Base-by-base conservation (phyloP, 352 stramenopile species). In the Globisporangium heterothallicum region DNA sequence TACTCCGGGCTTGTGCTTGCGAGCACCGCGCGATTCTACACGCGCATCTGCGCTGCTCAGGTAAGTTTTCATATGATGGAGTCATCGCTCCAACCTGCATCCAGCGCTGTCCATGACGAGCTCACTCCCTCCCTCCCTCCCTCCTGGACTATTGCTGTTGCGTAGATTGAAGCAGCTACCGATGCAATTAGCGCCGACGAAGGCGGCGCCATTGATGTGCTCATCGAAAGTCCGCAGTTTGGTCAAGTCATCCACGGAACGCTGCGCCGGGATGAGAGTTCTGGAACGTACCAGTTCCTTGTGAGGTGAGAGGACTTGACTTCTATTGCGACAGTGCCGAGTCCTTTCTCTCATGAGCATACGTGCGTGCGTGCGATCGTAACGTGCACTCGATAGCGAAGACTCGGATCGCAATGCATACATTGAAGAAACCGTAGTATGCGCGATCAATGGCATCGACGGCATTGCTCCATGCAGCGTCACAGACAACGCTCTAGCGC, bases 21-120 rank as follows among this genome's bases (percentile, higher is more conserved):
- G 6, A 88, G 84, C 12, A 95, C 91, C 7, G 92, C 95, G 29
- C 80, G 94, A 40, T 98, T 99, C 66, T 86, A 98, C 68, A 82
- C 87, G 6, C 91, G 78, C n/a, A 70, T 97, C 26, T 46, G 47
- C 8, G 18, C 24, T 0, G 50, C 24, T 18, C 24, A 3, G 7
- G 16, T 30, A 18, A 10, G 18, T 21, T 22, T 16, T 9, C n/a
- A n/a, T 30, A 14, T 10, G 7, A 16, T 27, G 22, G 30, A 16
- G 14, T 3, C 13, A 24, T 10, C n/a, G n/a, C n/a, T n/a, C n/a
- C n/a, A n/a, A n/a, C n/a, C n/a, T n/a, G n/a, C n/a, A n/a, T n/a
- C n/a, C n/a, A n/a, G n/a, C n/a, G n/a, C n/a, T n/a, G n/a, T n/a
- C n/a, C n/a, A n/a, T n/a, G n/a, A n/a, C n/a, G n/a, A n/a, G n/a